Evolutionary conservation across 345 rosid genomes (phyloP).

Genomic region (Microcos paniculata): DNA sequence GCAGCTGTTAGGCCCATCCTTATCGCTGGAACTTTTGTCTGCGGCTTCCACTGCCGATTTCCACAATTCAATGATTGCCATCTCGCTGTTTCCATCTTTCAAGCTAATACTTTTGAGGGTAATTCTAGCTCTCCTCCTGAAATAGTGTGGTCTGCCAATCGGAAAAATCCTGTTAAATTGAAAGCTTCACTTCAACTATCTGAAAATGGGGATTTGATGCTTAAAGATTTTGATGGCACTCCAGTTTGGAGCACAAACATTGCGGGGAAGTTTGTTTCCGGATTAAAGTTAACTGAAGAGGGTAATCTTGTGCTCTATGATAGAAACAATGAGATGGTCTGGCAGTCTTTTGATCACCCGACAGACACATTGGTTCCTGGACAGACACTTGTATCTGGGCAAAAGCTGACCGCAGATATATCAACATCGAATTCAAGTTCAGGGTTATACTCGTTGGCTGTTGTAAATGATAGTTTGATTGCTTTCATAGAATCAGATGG

Average conservation of each 20-base stretch:
- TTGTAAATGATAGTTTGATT: constrained; percentile 14
- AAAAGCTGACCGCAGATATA: constrained; percentile 20
- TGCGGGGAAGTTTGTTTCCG: constrained; percentile 17
- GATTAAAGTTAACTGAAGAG: constrained; percentile 17
- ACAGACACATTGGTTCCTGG: constrained; percentile 25
- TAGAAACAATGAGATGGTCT: constrained; percentile 14
- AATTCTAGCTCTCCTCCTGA: not conserved
- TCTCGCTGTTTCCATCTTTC: not conserved
- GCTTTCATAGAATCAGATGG: constrained; percentile 24
- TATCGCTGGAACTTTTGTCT: not conserved
- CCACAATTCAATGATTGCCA: not conserved
- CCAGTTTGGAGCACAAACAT: constrained; percentile 25
- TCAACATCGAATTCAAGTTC: constrained; percentile 22
- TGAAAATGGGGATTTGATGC: constrained; percentile 22
- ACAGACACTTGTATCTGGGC: constrained; percentile 22
- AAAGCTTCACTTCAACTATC: constrained; percentile 17
- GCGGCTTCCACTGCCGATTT: not conserved
- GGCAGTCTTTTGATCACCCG: constrained; percentile 36
- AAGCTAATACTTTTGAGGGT: not conserved
- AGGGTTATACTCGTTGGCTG: constrained; percentile 23
- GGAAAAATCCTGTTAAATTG: constrained; percentile 11
- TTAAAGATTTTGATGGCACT: constrained; percentile 15
- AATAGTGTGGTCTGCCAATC: constrained; percentile 33
- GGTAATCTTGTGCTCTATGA: constrained; percentile 33
- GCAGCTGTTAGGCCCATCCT: not conserved